phyloP scores from a whole-genome alignment of 2,329 filamentous ascomycete species.

The Penicillium sp. region DNA sequence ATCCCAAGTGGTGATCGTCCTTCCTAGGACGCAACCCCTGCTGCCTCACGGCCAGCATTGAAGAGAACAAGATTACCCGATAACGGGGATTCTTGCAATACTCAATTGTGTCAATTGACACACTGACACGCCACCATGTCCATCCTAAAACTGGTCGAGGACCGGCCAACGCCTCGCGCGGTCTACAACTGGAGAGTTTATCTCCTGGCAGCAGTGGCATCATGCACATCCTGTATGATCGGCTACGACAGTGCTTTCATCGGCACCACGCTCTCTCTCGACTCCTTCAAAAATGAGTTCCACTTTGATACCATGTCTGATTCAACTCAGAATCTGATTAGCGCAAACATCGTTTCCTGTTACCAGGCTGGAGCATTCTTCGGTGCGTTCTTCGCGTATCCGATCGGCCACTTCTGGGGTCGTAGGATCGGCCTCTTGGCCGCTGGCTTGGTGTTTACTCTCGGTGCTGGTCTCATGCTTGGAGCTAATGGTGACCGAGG shows the following conservation, averaged over 20 bases:
- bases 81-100: background rate
- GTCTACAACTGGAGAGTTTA: constrained; percentile 62
- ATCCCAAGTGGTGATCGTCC: constrained; percentile 3
- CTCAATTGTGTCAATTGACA: background rate
- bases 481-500: constrained; percentile 60
- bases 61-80: constrained; percentile 2
- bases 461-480: constrained; percentile 70
- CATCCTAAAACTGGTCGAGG: constrained; percentile 42
- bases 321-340: constrained; percentile 50
- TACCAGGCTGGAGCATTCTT: constrained; percentile 85
- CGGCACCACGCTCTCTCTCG: constrained; percentile 67
- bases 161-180: constrained; percentile 53
- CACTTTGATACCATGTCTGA: constrained; percentile 51
- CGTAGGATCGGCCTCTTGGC: constrained; percentile 61
- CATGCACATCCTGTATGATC: constrained; percentile 57
- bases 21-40: constrained; percentile 9
- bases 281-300: constrained; percentile 68
- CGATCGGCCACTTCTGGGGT: constrained; percentile 63
- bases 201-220: constrained; percentile 52
- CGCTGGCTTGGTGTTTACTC: constrained; percentile 60
- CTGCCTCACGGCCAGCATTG: constrained; percentile 12
- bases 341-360: constrained; percentile 72
- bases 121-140: constrained; percentile 31
- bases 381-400: constrained; percentile 67
- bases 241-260: constrained; percentile 72